These are phyloP conservation scores for Clohesyomyces aquaticus DNA, from an alignment of 495 filamentous ascomycete species.

Conservation along the genomic window DNA sequence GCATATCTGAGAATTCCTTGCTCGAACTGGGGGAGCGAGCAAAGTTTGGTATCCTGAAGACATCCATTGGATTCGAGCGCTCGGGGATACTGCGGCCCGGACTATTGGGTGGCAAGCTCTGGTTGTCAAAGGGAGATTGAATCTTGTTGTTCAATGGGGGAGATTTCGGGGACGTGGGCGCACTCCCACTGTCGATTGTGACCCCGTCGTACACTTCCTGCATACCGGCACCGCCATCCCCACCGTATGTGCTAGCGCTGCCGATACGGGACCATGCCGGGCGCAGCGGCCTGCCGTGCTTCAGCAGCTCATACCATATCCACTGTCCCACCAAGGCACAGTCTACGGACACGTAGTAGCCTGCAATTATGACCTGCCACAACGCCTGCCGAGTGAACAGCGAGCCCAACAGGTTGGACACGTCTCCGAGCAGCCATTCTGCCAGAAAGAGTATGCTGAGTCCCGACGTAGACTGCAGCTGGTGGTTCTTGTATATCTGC, in stretches of 20 bases:
- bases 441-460: conserved; percentile 70
- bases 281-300: conserved; percentile 47
- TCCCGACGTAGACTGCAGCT: conserved; percentile 67
- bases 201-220: conserved; percentile 29
- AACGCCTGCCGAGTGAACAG: conserved; percentile 67
- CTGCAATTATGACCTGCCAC: conserved; percentile 71
- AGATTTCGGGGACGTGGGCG: background rate
- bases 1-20: conserved; percentile 20
- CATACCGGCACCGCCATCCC: conserved; percentile 27
- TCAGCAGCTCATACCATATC: conserved; percentile 67
- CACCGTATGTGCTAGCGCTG: conserved; percentile 18
- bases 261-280: conserved; percentile 32
- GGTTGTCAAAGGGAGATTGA: conserved; percentile 5
- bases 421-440: conserved; percentile 71
- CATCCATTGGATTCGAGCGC: conserved; percentile 39
- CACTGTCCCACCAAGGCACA: conserved; percentile 65
- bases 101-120: conserved; percentile 5
- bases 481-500: conserved; percentile 74
- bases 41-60: conserved; percentile 39
- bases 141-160: background rate
- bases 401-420: conserved; percentile 69
- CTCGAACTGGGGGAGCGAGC: conserved; percentile 32
- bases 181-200: conserved; percentile 8
- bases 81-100: conserved; percentile 27
- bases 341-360: conserved; percentile 73